Percentiles rank a stretch among this genome's conserved stretches.
Conservation (phyloP, 345 rosid species). For the Hypericum androsaemum region DNA sequence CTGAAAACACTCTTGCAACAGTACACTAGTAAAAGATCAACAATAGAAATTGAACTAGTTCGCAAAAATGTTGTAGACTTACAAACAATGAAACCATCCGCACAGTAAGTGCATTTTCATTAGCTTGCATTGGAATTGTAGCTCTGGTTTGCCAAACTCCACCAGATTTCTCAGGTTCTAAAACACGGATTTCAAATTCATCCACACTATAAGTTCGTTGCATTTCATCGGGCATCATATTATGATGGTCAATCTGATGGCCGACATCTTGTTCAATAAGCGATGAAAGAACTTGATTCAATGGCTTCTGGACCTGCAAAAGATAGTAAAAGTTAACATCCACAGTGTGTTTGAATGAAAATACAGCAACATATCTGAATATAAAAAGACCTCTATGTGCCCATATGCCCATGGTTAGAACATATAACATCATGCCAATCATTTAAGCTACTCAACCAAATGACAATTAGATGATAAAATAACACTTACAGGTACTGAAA, state of each 20-base stretch:
- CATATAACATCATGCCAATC: too few relatives aligned
- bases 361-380: too few relatives aligned
- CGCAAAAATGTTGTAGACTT: slow-evolving; percentile 28
- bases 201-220: slow-evolving; percentile 68
- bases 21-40: slow-evolving; percentile 6
- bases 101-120: slow-evolving; percentile 90
- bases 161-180: slow-evolving; percentile 81
- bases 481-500: slow-evolving; percentile 74
- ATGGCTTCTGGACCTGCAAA: slow-evolving; percentile 68
- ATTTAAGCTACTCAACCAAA: neutral
- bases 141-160: slow-evolving; percentile 93
- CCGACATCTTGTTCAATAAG: slow-evolving; percentile 92
- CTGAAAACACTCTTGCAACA: slow-evolving; percentile 2
- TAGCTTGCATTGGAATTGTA: slow-evolving; percentile 86
- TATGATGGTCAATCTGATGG: slow-evolving; percentile 79
- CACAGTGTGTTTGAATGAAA: too few relatives aligned
- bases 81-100: slow-evolving; percentile 81
- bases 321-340: neutral
- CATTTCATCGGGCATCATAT: slow-evolving; percentile 63
- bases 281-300: slow-evolving; percentile 83
- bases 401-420: too few relatives aligned
- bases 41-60: slow-evolving; percentile 8
- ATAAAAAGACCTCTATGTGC: too few relatives aligned
- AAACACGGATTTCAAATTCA: slow-evolving; percentile 82
- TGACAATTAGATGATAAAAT: neutral